Conservation (phyloP, 257 asterid species). For the Paulownia fortunei region DNA sequence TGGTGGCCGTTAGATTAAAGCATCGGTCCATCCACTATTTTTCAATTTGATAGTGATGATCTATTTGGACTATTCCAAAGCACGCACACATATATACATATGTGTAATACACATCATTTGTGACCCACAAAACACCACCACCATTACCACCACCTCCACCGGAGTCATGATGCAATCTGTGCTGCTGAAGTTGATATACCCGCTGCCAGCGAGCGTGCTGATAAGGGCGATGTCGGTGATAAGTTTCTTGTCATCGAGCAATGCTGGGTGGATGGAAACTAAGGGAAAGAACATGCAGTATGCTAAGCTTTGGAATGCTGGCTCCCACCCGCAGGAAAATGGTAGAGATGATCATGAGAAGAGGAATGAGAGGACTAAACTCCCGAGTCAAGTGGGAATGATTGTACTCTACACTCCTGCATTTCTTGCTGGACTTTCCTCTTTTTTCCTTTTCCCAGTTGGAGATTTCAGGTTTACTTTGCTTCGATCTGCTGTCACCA, state of each 20-base stretch:
- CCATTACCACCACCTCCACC: neutral
- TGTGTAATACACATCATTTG: neutral
- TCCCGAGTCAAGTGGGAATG: constrained; percentile 53
- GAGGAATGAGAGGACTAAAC: constrained; percentile 2
- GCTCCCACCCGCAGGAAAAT: too few relatives aligned
- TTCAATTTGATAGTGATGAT: too few relatives aligned
- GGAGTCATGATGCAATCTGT: constrained; percentile 32
- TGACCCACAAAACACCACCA: neutral
- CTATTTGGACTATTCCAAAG: too few relatives aligned
- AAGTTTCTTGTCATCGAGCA: constrained; percentile 40
- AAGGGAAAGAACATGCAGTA: constrained; percentile 54
- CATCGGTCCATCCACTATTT: neutral
- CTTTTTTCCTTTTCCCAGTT: constrained; percentile 49
- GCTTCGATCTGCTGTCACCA: constrained; percentile 52
- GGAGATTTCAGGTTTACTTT: constrained; percentile 47
- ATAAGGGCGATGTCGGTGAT: constrained; percentile 45
- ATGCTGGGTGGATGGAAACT: constrained; percentile 52
- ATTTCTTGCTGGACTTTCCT: constrained; percentile 41
- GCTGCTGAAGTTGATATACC: constrained; percentile 33
- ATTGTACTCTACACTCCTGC: constrained; percentile 54
- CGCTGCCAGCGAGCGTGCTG: constrained; percentile 52
- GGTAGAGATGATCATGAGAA: too few relatives aligned
- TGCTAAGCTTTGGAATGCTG: constrained; percentile 52
- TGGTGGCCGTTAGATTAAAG: too few relatives aligned
- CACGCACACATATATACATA: too few relatives aligned